Conservation (phyloP, 1,139 yeast species). For the Candida pseudoviswanathii region DNA sequence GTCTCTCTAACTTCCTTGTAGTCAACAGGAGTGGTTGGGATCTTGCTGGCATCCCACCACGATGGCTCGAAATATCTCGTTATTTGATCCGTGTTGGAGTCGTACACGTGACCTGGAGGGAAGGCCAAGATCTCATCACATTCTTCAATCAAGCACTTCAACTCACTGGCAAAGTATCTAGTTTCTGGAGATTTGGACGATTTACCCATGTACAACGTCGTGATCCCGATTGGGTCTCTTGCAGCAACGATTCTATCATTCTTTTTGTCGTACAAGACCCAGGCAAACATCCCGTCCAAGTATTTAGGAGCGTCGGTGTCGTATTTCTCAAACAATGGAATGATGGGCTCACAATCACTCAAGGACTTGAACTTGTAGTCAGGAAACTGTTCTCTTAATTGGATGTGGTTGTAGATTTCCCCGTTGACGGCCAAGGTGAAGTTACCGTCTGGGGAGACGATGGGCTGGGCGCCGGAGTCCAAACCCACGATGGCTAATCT, state of each 20-base stretch:
- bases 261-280: constrained; percentile 82
- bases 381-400: constrained; percentile 71
- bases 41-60: constrained; percentile 85
- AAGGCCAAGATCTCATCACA: constrained; percentile 91
- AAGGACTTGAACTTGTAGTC: constrained; percentile 82
- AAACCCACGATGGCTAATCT: constrained; percentile 95
- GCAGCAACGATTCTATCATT: constrained; percentile 92
- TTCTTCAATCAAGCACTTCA: constrained; percentile 90
- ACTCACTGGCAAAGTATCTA: constrained; percentile 88
- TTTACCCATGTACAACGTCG: constrained; percentile 94
- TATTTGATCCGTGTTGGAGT: constrained; percentile 81
- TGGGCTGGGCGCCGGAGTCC: constrained; percentile 98
- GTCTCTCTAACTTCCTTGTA: constrained; percentile 70
- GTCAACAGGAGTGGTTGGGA: constrained; percentile 79
- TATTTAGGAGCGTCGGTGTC: constrained; percentile 88
- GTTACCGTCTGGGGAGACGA: constrained; percentile 75
- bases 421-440: constrained; percentile 89
- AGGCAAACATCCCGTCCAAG: constrained; percentile 98
- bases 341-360: constrained; percentile 96
- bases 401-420: constrained; percentile 95
- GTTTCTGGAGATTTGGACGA: constrained; percentile 69
- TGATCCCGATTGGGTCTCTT: constrained; percentile 97
- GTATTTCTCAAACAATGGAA: constrained; percentile 85
- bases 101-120: constrained; percentile 99
- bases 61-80: constrained; percentile 88